Base-by-base conservation (phyloP, 352 stramenopile genomes). In the Phytopythium delawarense region DNA sequence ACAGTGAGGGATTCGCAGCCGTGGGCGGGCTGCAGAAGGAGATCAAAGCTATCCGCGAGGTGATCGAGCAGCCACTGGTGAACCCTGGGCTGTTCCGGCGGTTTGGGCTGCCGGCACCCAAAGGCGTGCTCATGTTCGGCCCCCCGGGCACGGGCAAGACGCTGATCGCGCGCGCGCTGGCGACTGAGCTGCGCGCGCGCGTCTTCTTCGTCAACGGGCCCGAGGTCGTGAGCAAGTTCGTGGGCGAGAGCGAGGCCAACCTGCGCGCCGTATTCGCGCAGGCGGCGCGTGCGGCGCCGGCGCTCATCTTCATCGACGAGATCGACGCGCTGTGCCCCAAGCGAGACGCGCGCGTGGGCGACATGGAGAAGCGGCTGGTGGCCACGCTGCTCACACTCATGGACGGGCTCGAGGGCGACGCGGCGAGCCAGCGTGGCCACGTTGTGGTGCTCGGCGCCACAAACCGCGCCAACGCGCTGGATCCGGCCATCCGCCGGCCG, bases 191-290 rank as follows among this genome's bases (percentile, higher is more conserved):
- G 37, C 81, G 88, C 40, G 92, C 94, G 7, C 87, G 89, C 51
- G 96, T 99, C 64, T 98, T 99, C 69, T 82, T 84, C 25, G 98
- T 99, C 74, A 99, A 99, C 65, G 96, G 96, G 13, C 94, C 96
- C 13, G 96, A 99, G 72, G 76, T 98, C 54, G 94, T 99, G 65
- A 97, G 89, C 56, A 98, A 98, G 69, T 93, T 90, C 61, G 92
- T 97, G 28, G 97, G 97, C 57, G 96, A 99, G 65, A 92, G 84
- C 65, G 89, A 96, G 62, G 76, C 81, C 2, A 93, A 91, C 21
- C 67, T 97, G 44, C 80, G 87, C 18, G 72, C 76, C 28, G 76
- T 94, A 44, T 94, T 94, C 61, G 62, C 70, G 35, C 63, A 70
- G 1, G 85, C 85, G 8, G 72, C 71, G 1, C 57, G 61, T 8